These are phyloP conservation scores for Phlyctochytrium planicorne DNA, from an alignment of 192 early-diverging fungal species.

Conservation along the genomic window DNA sequence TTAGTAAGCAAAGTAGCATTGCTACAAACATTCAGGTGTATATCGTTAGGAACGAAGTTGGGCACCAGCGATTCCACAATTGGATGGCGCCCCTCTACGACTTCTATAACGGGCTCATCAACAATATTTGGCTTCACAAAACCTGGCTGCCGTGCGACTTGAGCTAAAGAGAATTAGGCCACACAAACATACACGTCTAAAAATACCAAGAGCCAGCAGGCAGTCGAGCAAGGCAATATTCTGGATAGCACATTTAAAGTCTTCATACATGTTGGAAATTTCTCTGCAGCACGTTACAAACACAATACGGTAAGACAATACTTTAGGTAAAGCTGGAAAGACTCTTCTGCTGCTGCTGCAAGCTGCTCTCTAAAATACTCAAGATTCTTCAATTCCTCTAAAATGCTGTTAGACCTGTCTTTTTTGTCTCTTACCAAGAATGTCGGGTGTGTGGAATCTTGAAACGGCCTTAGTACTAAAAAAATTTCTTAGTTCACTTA, in stretches of 20 bases:
- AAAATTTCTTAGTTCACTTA: neutral
- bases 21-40: slow-evolving; percentile 34
- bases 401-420: neutral
- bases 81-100: slow-evolving; percentile 64
- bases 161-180: slow-evolving; percentile 31
- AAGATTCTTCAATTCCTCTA: slow-evolving; percentile 52
- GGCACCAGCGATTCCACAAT: slow-evolving; percentile 60
- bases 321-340: too few species aligned
- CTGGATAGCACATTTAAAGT: slow-evolving; percentile 57
- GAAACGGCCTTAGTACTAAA: slow-evolving; percentile 63
- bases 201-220: slow-evolving; percentile 59
- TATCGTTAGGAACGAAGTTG: slow-evolving; percentile 64
- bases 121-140: slow-evolving; percentile 65
- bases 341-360: slow-evolving; percentile 50
- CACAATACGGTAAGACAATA: too few species aligned
- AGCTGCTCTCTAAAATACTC: slow-evolving; percentile 58
- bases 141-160: slow-evolving; percentile 58
- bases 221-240: slow-evolving; percentile 64
- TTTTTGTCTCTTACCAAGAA: slow-evolving; percentile 33
- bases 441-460: slow-evolving; percentile 64
- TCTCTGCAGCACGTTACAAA: slow-evolving; percentile 48
- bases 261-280: slow-evolving; percentile 55
- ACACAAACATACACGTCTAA: neutral
- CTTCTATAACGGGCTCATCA: slow-evolving; percentile 47
- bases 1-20: neutral